A percentile compares a stretch with the other conserved stretches of the same genome.
These are phyloP conservation scores for Aphanocladium album DNA, from an alignment of 2,329 filamentous ascomycete species.

Conservation along the genomic window DNA sequence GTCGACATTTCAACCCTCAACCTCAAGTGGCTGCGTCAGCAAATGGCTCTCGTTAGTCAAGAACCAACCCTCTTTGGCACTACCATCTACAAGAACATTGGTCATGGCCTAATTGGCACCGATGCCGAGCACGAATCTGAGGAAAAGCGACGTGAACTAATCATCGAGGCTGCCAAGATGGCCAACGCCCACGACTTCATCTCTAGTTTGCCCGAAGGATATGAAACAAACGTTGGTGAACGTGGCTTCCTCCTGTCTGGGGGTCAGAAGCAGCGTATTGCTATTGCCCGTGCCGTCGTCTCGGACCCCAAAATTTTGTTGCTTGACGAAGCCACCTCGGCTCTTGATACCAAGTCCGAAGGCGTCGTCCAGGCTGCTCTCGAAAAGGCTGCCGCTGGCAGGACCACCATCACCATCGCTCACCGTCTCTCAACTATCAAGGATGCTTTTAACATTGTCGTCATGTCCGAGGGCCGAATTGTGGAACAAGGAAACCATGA, in stretches of 20 bases:
- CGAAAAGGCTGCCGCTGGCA: constrained; percentile 53
- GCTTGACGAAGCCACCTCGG: constrained; percentile 72
- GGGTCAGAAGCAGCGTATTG: constrained; percentile 68
- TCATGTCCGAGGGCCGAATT: constrained; percentile 65
- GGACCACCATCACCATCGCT: constrained; percentile 70
- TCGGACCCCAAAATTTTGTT: constrained; percentile 64
- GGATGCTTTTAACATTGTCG: constrained; percentile 73
- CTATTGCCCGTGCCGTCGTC: constrained; percentile 64
- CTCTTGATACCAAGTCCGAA: constrained; percentile 51
- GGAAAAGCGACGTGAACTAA: constrained; percentile 53
- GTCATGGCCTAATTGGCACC: constrained; percentile 51
- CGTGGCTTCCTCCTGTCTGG: constrained; percentile 72
- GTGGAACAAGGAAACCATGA: constrained; percentile 74
- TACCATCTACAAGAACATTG: constrained; percentile 58
- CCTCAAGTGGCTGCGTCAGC: constrained; percentile 57
- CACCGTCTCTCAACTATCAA: constrained; percentile 71
- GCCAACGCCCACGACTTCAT: constrained; percentile 68
- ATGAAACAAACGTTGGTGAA: constrained; percentile 71
- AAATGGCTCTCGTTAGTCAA: constrained; percentile 63
- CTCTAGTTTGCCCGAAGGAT: constrained; percentile 59
- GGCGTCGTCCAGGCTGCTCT: constrained; percentile 57
- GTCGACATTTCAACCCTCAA: constrained; percentile 34
- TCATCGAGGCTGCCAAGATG: constrained; percentile 59
- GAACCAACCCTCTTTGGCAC: constrained; percentile 65
- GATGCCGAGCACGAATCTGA: constrained; percentile 48